These are phyloP conservation scores for Ustilago hordei DNA, from an alignment of 1,284 basidiomycete genomes.

Conservation along the genomic window DNA sequence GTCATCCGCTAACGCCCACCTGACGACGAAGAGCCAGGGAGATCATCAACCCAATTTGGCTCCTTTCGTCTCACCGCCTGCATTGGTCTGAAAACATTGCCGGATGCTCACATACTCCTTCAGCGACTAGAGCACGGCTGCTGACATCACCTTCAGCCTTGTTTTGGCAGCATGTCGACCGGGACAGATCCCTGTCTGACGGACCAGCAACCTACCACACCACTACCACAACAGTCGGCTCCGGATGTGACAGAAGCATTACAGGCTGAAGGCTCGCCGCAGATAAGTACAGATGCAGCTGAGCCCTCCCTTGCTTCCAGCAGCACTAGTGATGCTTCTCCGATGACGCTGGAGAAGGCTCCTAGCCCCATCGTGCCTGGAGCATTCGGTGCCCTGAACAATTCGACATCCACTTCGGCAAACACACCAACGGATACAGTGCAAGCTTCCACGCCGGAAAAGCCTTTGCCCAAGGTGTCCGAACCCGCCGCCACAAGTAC, in stretches of 20 bases:
- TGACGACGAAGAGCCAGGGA: too few species aligned
- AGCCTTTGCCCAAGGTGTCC: conserved; percentile 24
- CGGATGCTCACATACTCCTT: conserved; percentile 4
- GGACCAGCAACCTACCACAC: conserved; percentile 1
- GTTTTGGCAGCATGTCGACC: conserved; percentile 29
- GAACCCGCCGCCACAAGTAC: not conserved
- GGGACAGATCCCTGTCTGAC: conserved; percentile 5
- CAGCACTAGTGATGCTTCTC: not conserved
- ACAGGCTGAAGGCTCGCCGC: conserved; percentile 9
- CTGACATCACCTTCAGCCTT: not conserved
- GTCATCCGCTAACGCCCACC: not conserved
- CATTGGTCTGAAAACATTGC: not conserved
- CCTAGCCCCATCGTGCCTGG: conserved; percentile 17
- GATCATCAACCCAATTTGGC: not conserved
- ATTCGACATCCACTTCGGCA: not conserved
- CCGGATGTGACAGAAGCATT: not conserved
- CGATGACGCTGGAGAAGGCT: not conserved
- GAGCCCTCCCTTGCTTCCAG: not conserved
- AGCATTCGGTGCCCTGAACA: conserved; percentile 1
- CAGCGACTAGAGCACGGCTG: conserved; percentile 1
- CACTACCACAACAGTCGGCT: not conserved
- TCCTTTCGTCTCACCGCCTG: not conserved
- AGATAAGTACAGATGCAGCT: not conserved
- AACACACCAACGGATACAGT: not conserved
- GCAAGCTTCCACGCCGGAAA: conserved; percentile 6